Conservation (phyloP, 2,329 filamentous ascomycete genomes). For the Fusarium siculi region DNA sequence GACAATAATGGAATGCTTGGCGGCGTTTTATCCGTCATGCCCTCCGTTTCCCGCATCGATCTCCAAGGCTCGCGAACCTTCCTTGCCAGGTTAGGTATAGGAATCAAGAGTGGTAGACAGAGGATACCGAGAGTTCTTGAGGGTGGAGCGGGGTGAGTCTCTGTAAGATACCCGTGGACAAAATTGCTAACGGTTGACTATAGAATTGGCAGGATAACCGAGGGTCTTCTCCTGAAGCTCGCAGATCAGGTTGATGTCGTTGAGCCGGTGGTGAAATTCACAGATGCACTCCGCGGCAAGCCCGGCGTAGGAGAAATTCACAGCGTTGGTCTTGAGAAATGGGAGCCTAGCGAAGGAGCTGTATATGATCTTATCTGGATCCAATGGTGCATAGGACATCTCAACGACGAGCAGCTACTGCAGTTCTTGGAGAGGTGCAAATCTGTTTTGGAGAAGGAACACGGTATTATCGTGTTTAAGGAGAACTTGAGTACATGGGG, state of each 20-base stretch:
- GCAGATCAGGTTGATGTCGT: slow-evolving; percentile 82
- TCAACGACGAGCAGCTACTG: slow-evolving; percentile 79
- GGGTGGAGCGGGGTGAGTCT: slow-evolving; percentile 53
- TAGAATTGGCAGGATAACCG: slow-evolving; percentile 85
- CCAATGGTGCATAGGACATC: slow-evolving; percentile 89
- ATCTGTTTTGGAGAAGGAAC: slow-evolving; percentile 45
- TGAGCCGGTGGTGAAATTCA: slow-evolving; percentile 87
- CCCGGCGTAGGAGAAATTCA: slow-evolving; percentile 71
- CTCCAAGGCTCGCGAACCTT: slow-evolving; percentile 77
- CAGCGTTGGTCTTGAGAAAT: slow-evolving; percentile 79
- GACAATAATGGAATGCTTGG: slow-evolving; percentile 81
- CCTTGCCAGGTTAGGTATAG: slow-evolving; percentile 70
- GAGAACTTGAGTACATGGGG: slow-evolving; percentile 75
- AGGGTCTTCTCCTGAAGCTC: slow-evolving; percentile 77
- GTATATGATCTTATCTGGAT: slow-evolving; percentile 86
- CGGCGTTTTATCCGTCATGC: slow-evolving; percentile 82
- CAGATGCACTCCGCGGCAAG: slow-evolving; percentile 66
- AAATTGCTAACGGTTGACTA: too few species aligned
- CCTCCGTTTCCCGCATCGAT: slow-evolving; percentile 69
- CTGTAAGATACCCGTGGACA: too few species aligned
- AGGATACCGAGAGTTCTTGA: slow-evolving; percentile 48
- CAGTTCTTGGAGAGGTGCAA: slow-evolving; percentile 73
- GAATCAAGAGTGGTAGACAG: slow-evolving; percentile 48
- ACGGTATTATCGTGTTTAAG: slow-evolving; percentile 52
- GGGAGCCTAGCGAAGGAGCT: slow-evolving; percentile 60